phyloP scores from a whole-genome alignment of 2,329 filamentous ascomycete genomes.

The Cyphellophora europaea region DNA sequence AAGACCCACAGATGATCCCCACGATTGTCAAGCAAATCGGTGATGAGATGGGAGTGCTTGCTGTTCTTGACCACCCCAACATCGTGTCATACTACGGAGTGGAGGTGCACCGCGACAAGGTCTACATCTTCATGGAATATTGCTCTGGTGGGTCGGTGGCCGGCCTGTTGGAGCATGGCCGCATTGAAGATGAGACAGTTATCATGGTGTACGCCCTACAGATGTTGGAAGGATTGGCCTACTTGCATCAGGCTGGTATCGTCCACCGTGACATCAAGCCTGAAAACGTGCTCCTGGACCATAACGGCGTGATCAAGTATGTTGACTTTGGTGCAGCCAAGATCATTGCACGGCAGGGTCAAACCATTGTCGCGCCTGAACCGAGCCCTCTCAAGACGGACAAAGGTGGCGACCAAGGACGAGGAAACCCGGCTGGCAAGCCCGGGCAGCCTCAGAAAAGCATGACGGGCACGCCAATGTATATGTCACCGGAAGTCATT shows the following conservation, averaged over 20 bases:
- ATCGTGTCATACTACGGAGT: slow-evolving; percentile 97
- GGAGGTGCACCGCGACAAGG: slow-evolving; percentile 94
- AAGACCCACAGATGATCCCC: slow-evolving; percentile 92
- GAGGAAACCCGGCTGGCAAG: slow-evolving; percentile 24
- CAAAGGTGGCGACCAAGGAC: slow-evolving; percentile 9
- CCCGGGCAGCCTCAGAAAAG: slow-evolving; percentile 58
- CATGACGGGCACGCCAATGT: slow-evolving; percentile 98
- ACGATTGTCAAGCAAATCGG: slow-evolving; percentile 88
- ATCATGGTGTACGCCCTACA: slow-evolving; percentile 95
- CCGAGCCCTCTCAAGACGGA: slow-evolving; percentile 36
- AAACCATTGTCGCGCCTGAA: slow-evolving; percentile 64
- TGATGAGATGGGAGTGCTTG: slow-evolving; percentile 93
- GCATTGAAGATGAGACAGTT: slow-evolving; percentile 95
- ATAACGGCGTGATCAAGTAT: slow-evolving; percentile 98
- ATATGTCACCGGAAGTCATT: slow-evolving; percentile 99
- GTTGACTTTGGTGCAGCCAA: slow-evolving; percentile 98
- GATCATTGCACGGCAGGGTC: slow-evolving; percentile 87
- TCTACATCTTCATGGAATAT: slow-evolving; percentile 99
- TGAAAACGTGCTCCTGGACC: slow-evolving; percentile 92
- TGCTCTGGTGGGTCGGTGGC: slow-evolving; percentile 92
- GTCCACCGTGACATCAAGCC: slow-evolving; percentile 97
- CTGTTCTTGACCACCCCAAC: slow-evolving; percentile 93
- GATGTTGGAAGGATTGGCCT: slow-evolving; percentile 84
- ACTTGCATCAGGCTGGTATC: slow-evolving; percentile 84
- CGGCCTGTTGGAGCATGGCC: slow-evolving; percentile 81